A percentile compares a stretch with the other conserved stretches of the same genome.
Conservation (phyloP, 2,329 filamentous ascomycete genomes). For the Gliomastix tumulicola region DNA sequence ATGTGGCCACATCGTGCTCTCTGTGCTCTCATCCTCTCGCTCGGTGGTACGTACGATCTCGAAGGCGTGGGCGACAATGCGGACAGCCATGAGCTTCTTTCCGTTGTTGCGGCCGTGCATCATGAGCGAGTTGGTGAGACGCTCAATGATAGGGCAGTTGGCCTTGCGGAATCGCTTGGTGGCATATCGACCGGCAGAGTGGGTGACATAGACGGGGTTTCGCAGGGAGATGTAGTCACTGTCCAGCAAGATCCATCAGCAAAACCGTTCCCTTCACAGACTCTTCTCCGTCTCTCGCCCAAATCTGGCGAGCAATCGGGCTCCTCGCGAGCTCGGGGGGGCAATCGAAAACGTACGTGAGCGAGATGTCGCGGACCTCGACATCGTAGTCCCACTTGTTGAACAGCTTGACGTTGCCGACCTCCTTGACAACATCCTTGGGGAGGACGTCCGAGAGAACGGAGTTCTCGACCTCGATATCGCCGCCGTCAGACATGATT, state of each 20-base stretch:
- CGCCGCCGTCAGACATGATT: slow-evolving; percentile 90
- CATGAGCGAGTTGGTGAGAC: slow-evolving; percentile 99
- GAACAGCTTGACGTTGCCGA: slow-evolving; percentile 93
- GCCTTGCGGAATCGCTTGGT: slow-evolving; percentile 99
- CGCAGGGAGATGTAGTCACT: slow-evolving; percentile 99
- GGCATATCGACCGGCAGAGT: slow-evolving; percentile 97
- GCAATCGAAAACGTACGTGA: slow-evolving; percentile 64
- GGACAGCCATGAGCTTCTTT: slow-evolving; percentile 99
- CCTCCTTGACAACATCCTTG: slow-evolving; percentile 85
- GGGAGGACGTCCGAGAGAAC: slow-evolving; percentile 75
- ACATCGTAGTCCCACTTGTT: slow-evolving; percentile 99
- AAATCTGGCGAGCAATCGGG: neutral
- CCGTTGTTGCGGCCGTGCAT: slow-evolving; percentile 99
- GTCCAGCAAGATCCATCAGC: slow-evolving; percentile 24
- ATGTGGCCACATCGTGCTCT: no score
- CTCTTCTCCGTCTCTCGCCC: neutral
- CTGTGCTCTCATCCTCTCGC: neutral
- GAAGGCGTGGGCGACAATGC: slow-evolving; percentile 97
- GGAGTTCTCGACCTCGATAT: slow-evolving; percentile 84
- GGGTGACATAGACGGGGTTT: slow-evolving; percentile 96
- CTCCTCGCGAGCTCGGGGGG: no score
- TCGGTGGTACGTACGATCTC: slow-evolving; percentile 76
- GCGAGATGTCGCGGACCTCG: slow-evolving; percentile 98
- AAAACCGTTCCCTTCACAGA: slow-evolving; percentile 9
- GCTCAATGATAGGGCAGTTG: slow-evolving; percentile 99